Base-by-base conservation (phyloP, 805 yeast species). In the Yarrowia keelungensis region DNA sequence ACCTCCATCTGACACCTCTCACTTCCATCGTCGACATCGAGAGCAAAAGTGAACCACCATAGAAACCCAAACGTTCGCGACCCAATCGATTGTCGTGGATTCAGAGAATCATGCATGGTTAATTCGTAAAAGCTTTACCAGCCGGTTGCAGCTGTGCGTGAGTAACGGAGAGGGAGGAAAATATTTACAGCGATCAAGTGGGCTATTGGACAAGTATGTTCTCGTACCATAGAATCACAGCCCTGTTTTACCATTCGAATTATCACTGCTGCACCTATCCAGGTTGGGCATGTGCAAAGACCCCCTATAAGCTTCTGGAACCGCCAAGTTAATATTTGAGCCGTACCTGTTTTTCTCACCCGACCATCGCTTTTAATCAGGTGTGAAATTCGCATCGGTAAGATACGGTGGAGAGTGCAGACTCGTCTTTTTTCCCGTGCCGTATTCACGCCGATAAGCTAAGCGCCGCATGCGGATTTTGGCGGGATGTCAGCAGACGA, bases 361-460 rank as follows among this genome's bases (percentile, higher is more conserved):
- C 32, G 32, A 26, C 32, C 32, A 5, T 26, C 32, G 7, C 32
- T 26, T 5, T 26, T 26, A 26, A 26, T 26, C 32, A 26, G 32
- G 32, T 26, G 32, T 26, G 32, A 26, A 26, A 26, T 26, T 26
- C 32, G 7, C 32, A 26, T 26, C 32, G 32, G 32, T 14, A 16
- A 8, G 58, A 51, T 51, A 26, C 58, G 38, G 45, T 53, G 59
- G 19, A n/a, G 36, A 19, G 43, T 53, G 59, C 59, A 53, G 59
- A 22, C 36, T 14, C 14, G 10, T 22, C 45, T 38, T 19, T 19
- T 15, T 11, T 53, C 59, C 59, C 59, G 59, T 39, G 59, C 59
- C 59, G 59, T 39, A 53, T 53, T 53, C 59, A 53, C 59, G 59
- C 59, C 59, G 59, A 53, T 53, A 53, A 53, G 59, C 59, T 45